Conservation (phyloP, 2,329 filamentous ascomycete species). For the Cytospora piceicola region DNA sequence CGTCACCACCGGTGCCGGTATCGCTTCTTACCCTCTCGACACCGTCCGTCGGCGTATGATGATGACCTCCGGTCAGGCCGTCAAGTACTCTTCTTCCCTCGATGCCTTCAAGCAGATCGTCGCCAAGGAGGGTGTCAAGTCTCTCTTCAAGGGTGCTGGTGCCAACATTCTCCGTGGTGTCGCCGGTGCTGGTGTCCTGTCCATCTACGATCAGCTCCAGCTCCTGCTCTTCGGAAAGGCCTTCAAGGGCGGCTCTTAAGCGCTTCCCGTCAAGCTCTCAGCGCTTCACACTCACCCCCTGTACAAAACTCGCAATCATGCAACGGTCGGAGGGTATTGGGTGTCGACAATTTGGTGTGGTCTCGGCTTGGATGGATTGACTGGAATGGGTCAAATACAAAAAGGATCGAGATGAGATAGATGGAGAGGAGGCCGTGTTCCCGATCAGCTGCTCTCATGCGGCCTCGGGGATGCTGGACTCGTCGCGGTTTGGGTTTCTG, state of each 20-base stretch:
- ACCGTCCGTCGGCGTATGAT: slow-evolving; percentile 99
- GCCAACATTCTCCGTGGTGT: slow-evolving; percentile 99
- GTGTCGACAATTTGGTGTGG: slow-evolving; percentile 33
- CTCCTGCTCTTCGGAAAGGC: slow-evolving; percentile 99
- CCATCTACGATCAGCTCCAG: slow-evolving; percentile 99
- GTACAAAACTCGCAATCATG: slow-evolving; percentile 37
- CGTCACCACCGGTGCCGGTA: slow-evolving; percentile 99
- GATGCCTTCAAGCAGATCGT: slow-evolving; percentile 97
- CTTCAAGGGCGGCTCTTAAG: slow-evolving; percentile 73
- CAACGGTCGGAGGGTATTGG: slow-evolving; percentile 45
- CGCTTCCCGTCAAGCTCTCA: slow-evolving; percentile 24
- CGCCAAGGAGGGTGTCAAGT: slow-evolving; percentile 96
- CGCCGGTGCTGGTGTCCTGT: slow-evolving; percentile 99
- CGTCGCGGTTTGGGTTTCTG: slow-evolving; percentile 29
- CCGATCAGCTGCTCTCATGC: slow-evolving; percentile 31
- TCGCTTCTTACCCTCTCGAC: slow-evolving; percentile 99
- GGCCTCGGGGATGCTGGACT: slow-evolving; percentile 13
- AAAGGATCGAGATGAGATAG: slow-evolving; percentile 31
- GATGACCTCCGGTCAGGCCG: slow-evolving; percentile 97
- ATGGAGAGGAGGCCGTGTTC: slow-evolving; percentile 42
- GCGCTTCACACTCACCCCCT: slow-evolving; percentile 49
- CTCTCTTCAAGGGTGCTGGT: slow-evolving; percentile 99
- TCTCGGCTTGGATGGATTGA: slow-evolving; percentile 35
- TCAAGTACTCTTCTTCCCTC: slow-evolving; percentile 98
- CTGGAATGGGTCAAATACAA: slow-evolving; percentile 30